Conservation (phyloP, 2,329 filamentous ascomycete genomes). For the Colletotrichum euphorbiae region DNA sequence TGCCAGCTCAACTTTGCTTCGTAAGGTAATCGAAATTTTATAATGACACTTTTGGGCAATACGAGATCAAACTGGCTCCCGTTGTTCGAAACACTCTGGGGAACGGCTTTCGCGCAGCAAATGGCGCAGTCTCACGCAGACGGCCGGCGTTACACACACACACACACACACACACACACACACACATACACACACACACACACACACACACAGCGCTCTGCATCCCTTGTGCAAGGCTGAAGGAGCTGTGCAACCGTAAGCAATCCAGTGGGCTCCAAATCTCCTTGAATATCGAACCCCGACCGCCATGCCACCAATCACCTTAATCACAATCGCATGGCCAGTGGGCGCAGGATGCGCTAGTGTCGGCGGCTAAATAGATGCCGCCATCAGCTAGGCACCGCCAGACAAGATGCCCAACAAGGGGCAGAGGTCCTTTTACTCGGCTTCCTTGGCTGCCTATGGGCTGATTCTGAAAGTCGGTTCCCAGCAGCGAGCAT, state of each 20-base stretch:
- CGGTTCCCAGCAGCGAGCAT: background rate
- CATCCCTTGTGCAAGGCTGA: slow-evolving; percentile 24
- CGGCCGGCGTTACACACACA: too few species aligned
- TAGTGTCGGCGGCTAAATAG: slow-evolving; percentile 10
- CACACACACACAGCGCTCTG: background rate
- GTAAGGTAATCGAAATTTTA: background rate
- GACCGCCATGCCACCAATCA: slow-evolving; percentile 17
- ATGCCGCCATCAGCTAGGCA: background rate
- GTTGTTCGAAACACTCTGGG: background rate
- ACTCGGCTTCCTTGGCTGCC: too few species aligned
- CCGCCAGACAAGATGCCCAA: background rate
- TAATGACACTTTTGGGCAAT: accelerated
- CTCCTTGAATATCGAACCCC: slow-evolving; percentile 13
- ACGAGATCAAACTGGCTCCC: background rate
- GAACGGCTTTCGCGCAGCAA: background rate
- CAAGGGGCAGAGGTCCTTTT: background rate
- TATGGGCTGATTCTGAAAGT: too few species aligned
- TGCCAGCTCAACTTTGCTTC: background rate
- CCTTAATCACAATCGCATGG: background rate
- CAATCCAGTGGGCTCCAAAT: slow-evolving; percentile 17
- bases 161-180: too few species aligned
- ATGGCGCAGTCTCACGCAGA: background rate
- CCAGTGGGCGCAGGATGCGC: slow-evolving; percentile 26
- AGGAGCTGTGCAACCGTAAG: background rate
- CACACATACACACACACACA: too few species aligned